Conservation (phyloP, 768 basidiomycete species). For the Brasilioporus rufonigricans region DNA sequence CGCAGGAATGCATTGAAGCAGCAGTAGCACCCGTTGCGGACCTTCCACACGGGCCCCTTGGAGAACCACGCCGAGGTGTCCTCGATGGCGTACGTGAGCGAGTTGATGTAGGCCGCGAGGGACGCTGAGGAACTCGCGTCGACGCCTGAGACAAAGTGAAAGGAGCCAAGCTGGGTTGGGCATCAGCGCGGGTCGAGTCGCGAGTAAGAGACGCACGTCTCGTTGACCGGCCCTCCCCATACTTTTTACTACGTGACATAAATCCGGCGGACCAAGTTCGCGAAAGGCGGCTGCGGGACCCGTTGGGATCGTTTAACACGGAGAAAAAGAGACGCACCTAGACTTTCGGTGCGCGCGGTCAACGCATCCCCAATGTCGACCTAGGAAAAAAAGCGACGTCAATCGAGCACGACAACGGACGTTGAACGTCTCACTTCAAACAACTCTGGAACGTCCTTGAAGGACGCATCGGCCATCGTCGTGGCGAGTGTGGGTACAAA, state of each 20-base stretch:
- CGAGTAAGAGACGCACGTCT: conserved; percentile 60
- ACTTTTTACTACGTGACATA: conserved; percentile 94
- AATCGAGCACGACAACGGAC: not conserved
- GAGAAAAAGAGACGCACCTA: conserved; percentile 61
- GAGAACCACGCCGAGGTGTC: conserved; percentile 92
- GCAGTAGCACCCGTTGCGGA: conserved; percentile 90
- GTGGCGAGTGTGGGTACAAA: too few species aligned
- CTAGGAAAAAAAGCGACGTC: conserved; percentile 1
- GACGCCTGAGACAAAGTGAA: conserved; percentile 98
- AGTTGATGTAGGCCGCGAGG: conserved; percentile 97
- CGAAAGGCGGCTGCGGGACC: conserved; percentile 97
- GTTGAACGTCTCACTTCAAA: conserved; percentile 54
- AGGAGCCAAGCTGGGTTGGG: conserved; percentile 77
- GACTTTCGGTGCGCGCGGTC: too few species aligned
- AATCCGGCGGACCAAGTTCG: conserved; percentile 95
- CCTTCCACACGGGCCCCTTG: conserved; percentile 82
- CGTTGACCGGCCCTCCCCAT: conserved; percentile 80
- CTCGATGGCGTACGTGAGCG: conserved; percentile 93
- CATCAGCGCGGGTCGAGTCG: not conserved
- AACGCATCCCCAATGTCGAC: too few species aligned
- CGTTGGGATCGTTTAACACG: not conserved
- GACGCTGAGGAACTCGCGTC: conserved; percentile 98
- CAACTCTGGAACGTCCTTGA: too few species aligned
- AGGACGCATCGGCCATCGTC: conserved; percentile 65
- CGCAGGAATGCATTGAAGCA: conserved; percentile 99